Percentiles rank a stretch among this genome's conserved stretches.
Evolutionary conservation across 2,329 filamentous ascomycete genomes (phyloP).

Genomic region (Fusarium lateritium): DNA sequence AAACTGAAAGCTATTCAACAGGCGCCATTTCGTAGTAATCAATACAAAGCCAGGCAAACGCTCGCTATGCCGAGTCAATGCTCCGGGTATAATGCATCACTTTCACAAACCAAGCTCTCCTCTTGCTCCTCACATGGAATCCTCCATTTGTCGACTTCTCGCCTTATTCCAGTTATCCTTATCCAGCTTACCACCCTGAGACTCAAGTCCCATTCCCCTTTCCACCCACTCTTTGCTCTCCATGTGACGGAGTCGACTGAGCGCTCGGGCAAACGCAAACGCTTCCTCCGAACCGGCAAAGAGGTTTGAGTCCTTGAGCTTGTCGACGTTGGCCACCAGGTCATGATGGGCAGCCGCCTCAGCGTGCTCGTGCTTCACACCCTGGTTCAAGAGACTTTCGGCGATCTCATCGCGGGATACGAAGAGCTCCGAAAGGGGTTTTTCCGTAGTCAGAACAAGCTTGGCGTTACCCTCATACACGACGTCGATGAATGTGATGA

Average conservation of each 20-base stretch:
- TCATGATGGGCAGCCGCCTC: slow-evolving; percentile 87
- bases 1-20: slow-evolving; percentile 27
- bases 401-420: slow-evolving; percentile 79
- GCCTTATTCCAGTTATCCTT: slow-evolving; percentile 76
- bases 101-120: slow-evolving; percentile 22
- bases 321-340: slow-evolving; percentile 85
- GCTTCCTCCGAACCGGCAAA: slow-evolving; percentile 97
- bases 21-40: slow-evolving; percentile 33
- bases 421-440: slow-evolving; percentile 89
- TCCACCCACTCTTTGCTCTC: slow-evolving; percentile 96
- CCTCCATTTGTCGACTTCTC: slow-evolving; percentile 77
- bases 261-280: slow-evolving; percentile 92
- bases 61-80: slow-evolving; percentile 48
- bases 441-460: slow-evolving; percentile 90
- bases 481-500: slow-evolving; percentile 98
- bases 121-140: slow-evolving; percentile 67
- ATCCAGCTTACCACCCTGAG: slow-evolving; percentile 74
- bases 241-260: slow-evolving; percentile 92
- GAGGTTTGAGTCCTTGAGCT: slow-evolving; percentile 86
- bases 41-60: slow-evolving; percentile 48
- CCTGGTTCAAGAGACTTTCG: slow-evolving; percentile 67
- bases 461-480: slow-evolving; percentile 96
- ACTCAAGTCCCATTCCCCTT: slow-evolving; percentile 78
- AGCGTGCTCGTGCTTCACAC: slow-evolving; percentile 57
- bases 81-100: slow-evolving; percentile 50